Base-by-base conservation (phyloP, 78 protist species). In the Dictyostelium discoideum region DNA sequence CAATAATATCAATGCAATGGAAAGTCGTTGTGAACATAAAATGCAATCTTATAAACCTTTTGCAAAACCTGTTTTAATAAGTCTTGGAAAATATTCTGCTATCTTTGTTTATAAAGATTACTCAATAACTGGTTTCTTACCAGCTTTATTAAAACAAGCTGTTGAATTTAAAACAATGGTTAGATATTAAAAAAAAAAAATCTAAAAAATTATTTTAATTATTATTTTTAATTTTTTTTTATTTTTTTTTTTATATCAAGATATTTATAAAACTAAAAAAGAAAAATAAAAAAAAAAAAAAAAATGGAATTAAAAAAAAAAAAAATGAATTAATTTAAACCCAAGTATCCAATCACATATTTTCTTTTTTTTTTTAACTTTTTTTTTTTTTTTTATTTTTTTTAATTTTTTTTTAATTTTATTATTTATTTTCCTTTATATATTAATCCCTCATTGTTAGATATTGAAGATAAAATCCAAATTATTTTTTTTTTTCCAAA, bases 91-190 rank as follows among this genome's bases (percentile, higher is more conserved):
- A 44, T 93, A 85, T 40, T 29, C 50, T 18, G 92, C 92, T 18
- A 85, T 93, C 39, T 80, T 93, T 44, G 92, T 84, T 48, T 93
- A 93, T 72, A 93, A 77, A 79, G 79, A 86, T 37, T 80, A 48
- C 29, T 80, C 83, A 26, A 14, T 93, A 29, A 93, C 96, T 14
- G 96, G 96, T 57, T 92, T 90, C 74, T 10, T 90, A 20, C 89
- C 95, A 37, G 87, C 94, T 20, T 18, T 88, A 5, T 22, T 88
- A 14, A 88, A 88, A 88, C 81, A 80, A 29, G 94, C 67, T 26
- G 94, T 88, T 20, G 94, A 88, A 81, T 88, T 57, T 60, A 88
- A 88, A 81, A 88, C 94, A 40, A 88, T 88, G 94, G 84, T 88
- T 48, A 78, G 94, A 88, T 88, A 88, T 88, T 88, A 81, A 79